Conservation (phyloP, 345 rosid genomes). For the Bruguiera parviflora region DNA sequence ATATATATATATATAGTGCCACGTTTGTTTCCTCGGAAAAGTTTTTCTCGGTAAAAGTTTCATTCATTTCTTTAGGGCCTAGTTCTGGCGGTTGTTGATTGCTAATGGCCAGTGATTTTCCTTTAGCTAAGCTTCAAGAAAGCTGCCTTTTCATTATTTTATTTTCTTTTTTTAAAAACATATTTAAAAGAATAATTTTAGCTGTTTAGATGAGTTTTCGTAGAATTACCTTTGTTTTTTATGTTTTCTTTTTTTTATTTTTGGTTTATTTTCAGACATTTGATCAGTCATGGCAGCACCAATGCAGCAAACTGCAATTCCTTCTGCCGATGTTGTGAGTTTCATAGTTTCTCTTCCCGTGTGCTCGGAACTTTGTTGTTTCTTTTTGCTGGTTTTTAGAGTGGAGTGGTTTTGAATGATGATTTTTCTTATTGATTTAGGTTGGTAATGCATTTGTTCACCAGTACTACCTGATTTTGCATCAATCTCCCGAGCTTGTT, state of each 20-base stretch:
- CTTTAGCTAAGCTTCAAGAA: background rate
- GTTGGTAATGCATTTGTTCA: slow-evolving; percentile 95
- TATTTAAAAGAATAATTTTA: too few species aligned
- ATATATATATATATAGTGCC: too few species aligned
- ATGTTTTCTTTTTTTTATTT: too few species aligned
- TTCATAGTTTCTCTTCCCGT: background rate
- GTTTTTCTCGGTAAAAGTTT: background rate
- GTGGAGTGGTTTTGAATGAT: background rate
- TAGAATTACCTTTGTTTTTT: too few species aligned
- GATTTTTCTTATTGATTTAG: slow-evolving; percentile 31
- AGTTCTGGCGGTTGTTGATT: background rate
- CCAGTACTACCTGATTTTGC: slow-evolving; percentile 85
- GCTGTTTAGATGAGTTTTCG: too few species aligned
- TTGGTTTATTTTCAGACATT: slow-evolving; percentile 1
- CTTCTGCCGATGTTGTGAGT: slow-evolving; percentile 24
- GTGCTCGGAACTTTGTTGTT: background rate
- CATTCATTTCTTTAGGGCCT: too few species aligned
- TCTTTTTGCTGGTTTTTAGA: background rate
- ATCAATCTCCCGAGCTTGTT: slow-evolving; percentile 85
- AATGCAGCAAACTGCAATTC: slow-evolving; percentile 5
- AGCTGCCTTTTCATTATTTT: too few species aligned
- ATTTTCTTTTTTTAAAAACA: too few species aligned
- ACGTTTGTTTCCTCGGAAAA: background rate
- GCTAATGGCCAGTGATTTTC: background rate
- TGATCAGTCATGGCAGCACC: slow-evolving; percentile 16